phyloP scores from a whole-genome alignment of 371 early-diverging fungal species.

The Lichtheimia corymbifera region DNA sequence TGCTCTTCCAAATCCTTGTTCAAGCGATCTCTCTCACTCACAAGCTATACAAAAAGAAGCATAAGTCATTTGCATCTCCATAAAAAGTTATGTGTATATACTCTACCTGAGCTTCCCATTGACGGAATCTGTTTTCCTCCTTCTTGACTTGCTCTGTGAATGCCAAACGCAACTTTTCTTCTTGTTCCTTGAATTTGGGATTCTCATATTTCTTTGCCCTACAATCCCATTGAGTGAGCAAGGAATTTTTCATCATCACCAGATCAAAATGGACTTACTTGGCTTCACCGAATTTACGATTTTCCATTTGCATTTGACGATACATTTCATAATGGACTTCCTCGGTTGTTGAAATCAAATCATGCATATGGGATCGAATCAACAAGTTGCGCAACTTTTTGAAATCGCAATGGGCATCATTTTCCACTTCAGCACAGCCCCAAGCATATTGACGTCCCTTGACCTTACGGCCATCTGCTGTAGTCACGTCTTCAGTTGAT shows the following conservation, averaged over 20 bases:
- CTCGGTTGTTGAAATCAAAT: slow-evolving; percentile 84
- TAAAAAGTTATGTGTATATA: not conserved
- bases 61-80: not conserved
- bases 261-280: slow-evolving; percentile 41
- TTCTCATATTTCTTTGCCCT: slow-evolving; percentile 75
- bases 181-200: slow-evolving; percentile 91
- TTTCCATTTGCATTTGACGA: slow-evolving; percentile 79
- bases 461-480: slow-evolving; percentile 68
- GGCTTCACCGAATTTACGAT: slow-evolving; percentile 76
- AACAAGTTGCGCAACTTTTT: slow-evolving; percentile 89
- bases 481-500: slow-evolving; percentile 76
- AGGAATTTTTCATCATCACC: not conserved
- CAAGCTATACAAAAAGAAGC: slow-evolving; percentile 54
- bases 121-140: slow-evolving; percentile 94
- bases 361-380: slow-evolving; percentile 92
- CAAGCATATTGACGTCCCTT: slow-evolving; percentile 90
- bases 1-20: slow-evolving; percentile 96
- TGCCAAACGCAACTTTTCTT: slow-evolving; percentile 87
- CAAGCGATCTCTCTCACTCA: slow-evolving; percentile 94
- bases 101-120: slow-evolving; percentile 84
- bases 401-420: slow-evolving; percentile 89
- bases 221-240: not conserved
- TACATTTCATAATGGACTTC: slow-evolving; percentile 90
- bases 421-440: slow-evolving; percentile 93
- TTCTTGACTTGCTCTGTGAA: slow-evolving; percentile 95